Conservation (phyloP, 768 basidiomycete genomes). For the Auricularia cornea region DNA sequence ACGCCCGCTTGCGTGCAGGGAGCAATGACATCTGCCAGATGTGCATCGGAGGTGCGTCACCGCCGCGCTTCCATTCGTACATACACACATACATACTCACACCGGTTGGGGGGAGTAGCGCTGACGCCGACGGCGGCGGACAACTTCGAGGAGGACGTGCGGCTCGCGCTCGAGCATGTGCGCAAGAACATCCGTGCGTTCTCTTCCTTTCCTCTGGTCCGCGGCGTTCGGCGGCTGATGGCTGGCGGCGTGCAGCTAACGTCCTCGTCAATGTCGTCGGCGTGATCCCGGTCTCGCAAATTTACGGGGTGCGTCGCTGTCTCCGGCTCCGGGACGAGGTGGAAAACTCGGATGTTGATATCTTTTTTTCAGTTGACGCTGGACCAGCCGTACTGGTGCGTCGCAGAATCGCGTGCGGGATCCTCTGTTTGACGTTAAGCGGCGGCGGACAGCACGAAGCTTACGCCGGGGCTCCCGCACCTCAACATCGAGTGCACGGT, state of each 20-base stretch:
- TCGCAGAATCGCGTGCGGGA: not conserved
- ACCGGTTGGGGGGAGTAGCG: too few relatives aligned
- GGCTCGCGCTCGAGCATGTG: constrained; percentile 1
- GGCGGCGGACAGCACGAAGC: not conserved
- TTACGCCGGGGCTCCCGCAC: not conserved
- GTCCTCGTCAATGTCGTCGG: constrained; percentile 4
- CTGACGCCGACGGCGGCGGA: not conserved
- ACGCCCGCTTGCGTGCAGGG: not conserved
- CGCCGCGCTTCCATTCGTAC: too few relatives aligned
- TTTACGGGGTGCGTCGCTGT: not conserved
- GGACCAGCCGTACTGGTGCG: constrained; percentile 2
- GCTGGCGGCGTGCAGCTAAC: not conserved
- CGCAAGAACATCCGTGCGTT: constrained; percentile 4
- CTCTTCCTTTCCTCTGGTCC: not conserved
- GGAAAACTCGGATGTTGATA: not conserved
- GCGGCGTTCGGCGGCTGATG: not conserved
- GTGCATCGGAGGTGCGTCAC: not conserved
- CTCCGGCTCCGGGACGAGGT: not conserved
- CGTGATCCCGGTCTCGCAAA: constrained; percentile 1
- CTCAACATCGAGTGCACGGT: constrained; percentile 4
- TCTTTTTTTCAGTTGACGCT: not conserved
- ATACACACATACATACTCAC: too few relatives aligned
- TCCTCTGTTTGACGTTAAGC: not conserved
- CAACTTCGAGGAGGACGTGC: constrained; percentile 2
- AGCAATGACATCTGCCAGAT: constrained; percentile 5